Evolutionary conservation across 345 rosid genomes (phyloP), one percentile per base, ranked within the genome.

Genomic region (Salix caprea): DNA sequence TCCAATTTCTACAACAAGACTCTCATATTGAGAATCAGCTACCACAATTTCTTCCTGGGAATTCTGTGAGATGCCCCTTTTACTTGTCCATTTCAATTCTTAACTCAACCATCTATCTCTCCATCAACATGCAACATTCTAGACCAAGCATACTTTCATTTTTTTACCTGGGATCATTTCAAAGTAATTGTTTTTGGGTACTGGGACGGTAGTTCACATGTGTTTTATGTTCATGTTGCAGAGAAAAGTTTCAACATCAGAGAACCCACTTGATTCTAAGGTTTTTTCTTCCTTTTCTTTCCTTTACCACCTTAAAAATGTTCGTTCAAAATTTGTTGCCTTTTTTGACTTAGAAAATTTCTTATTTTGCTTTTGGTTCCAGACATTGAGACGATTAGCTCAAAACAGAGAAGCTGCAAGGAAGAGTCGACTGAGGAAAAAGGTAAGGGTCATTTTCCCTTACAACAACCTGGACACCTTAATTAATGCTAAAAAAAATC

Each of bases 321-420:
- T 58, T 56, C 18, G 32, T 21, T 42, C 37, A 67, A 65, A 65
- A 74, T 10, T 16, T 74, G 40, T 65, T 56, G 36, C 54, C 40
- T 74, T 70, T 69, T 19, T 46, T 18, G 21, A 52, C 58, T 0
- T 0, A 50, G 19, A 6, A 52, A 52, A 52, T 1, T 1, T 46
- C 18, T 30, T 60, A 13, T 24, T 36, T 67, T 69, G 18, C 26
- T 9, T 39, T 42, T 79, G 69, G 65, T 74, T 79, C 79, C 90
- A 96, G 99, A 93, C 97, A 79, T 73, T 92, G 74, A 93, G 99
- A 88, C 96, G 99, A 72, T 88, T 96, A 75, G 99, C 99, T 76
- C 99, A 96, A 78, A 96, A 96, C 88, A 92, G 99, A 88, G 99
- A 96, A 90, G 99, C 99, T 84, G 99, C 99, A 73, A 92, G 90